These are phyloP conservation scores for Smallanthus sonchifolius DNA, from an alignment of 129 eudicot genomes.

Conservation along the genomic window DNA sequence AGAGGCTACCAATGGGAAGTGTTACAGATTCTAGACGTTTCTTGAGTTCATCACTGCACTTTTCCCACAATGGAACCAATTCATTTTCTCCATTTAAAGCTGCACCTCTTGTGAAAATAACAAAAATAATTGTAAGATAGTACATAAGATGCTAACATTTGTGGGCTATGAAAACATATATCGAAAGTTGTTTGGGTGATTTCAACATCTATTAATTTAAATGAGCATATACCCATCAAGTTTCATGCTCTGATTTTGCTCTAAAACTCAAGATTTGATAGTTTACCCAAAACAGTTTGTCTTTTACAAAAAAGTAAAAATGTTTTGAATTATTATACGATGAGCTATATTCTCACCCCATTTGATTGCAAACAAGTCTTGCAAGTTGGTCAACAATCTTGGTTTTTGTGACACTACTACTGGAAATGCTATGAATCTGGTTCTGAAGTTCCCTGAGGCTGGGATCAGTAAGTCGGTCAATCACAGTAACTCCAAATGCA, in stretches of 20 bases:
- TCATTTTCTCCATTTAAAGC: conserved; percentile 65
- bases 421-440: conserved; percentile 44
- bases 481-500: conserved; percentile 62
- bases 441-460: conserved; percentile 68
- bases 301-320: neutral
- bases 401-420: conserved; percentile 49
- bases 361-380: conserved; percentile 58
- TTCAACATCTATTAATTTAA: neutral
- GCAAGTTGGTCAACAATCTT: conserved; percentile 90
- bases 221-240: neutral
- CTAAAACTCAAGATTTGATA: neutral
- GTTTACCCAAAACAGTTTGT: neutral
- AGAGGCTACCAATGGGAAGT: conserved; percentile 79
- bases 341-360: conserved; percentile 63
- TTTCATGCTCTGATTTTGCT: neutral
- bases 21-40: conserved; percentile 63
- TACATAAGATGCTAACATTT: neutral
- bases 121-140: conserved; percentile 21
- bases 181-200: neutral
- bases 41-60: conserved; percentile 63
- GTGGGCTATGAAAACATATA: neutral
- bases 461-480: conserved; percentile 62
- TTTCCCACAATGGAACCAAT: conserved; percentile 61
- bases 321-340: neutral
- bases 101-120: conserved; percentile 57